Percentiles rank a stretch among this genome's conserved stretches.
Evolutionary conservation across 768 basidiomycete species (phyloP).

Genomic region (Calvatia gigantea): DNA sequence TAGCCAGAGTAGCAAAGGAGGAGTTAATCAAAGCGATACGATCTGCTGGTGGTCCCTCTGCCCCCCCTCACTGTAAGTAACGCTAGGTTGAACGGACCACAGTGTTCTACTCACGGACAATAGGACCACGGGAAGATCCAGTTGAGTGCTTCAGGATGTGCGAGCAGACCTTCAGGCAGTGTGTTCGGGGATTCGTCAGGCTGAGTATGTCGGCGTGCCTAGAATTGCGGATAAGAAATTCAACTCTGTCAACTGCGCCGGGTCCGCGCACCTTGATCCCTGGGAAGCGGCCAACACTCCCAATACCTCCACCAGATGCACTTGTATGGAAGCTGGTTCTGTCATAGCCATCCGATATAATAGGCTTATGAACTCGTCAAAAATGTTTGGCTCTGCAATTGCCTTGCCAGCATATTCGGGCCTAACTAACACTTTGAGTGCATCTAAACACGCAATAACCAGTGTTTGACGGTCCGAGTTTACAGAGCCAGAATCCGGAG

Average conservation of each 20-base stretch:
- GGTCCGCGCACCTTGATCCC: slow-evolving; percentile 20
- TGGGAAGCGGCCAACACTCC: slow-evolving; percentile 51
- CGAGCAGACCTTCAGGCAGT: slow-evolving; percentile 81
- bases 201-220: slow-evolving; percentile 35
- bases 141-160: slow-evolving; percentile 74
- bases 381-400: slow-evolving; percentile 75
- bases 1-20: slow-evolving; percentile 58
- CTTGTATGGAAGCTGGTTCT: slow-evolving; percentile 69
- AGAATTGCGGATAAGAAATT: neutral
- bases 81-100: neutral
- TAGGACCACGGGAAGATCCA: slow-evolving; percentile 47
- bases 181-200: slow-evolving; percentile 46
- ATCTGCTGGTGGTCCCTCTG: slow-evolving; percentile 51
- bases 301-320: slow-evolving; percentile 69
- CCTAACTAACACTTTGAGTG: slow-evolving; percentile 75
- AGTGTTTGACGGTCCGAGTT: slow-evolving; percentile 40
- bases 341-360: slow-evolving; percentile 90
- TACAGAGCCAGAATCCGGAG: slow-evolving; percentile 50
- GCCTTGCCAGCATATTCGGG: slow-evolving; percentile 80
- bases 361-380: slow-evolving; percentile 86
- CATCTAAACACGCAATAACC: slow-evolving; percentile 63
- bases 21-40: slow-evolving; percentile 62
- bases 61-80: slow-evolving; percentile 12
- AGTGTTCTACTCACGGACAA: slow-evolving; percentile 40
- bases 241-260: neutral